Evolutionary conservation across 1,139 yeast genomes (phyloP), one percentile per base, ranked within the genome.

Genomic region (Magnusiomyces ingens): DNA sequence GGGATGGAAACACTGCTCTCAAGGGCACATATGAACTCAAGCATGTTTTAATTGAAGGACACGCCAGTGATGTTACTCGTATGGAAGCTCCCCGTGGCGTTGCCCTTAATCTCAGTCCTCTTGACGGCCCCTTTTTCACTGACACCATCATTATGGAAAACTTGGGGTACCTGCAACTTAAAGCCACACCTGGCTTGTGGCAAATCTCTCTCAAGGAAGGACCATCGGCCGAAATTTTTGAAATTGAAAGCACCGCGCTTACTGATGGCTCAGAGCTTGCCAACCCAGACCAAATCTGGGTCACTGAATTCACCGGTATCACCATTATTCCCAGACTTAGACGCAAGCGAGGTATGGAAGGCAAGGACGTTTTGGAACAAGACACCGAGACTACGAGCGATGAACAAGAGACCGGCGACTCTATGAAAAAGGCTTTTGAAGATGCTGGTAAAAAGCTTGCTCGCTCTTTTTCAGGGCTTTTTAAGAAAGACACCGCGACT

Each of bases 91-190:
- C 90, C 0, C 68, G 76, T 0, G 88, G 85, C 0, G 62, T 82
- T 19, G 71, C 76, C 0, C 63, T 85, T 15, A 75, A 76, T 38
- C 64, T 83, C 12, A 65, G 70, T 13, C 63, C 67, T 12, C 42
- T 58, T 2, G 43, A 51, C 13, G 55, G 56, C 2, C 54, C 61
- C 0, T 50, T 41, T 13, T 45, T 62, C 1, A 71, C 75, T 0
- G 89, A 85, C 59, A 85, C 95, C 0, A 72, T 71, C 47, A 81
- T 87, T 2, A 82, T 88, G 91, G 77, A 85, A 0, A 80, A 82
- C 52, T 68, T 81, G 52, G 95, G 95, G 0, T 89, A 89, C 67
- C 75, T 85, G 57, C 96, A 89, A 67, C 70, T 89, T 48, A 79
- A 79, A 57, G 81, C 84, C 0, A 73, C 71, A 48, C 93, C 93